Base-by-base conservation (phyloP, 768 basidiomycete genomes). In the Obba rivulosa region DNA sequence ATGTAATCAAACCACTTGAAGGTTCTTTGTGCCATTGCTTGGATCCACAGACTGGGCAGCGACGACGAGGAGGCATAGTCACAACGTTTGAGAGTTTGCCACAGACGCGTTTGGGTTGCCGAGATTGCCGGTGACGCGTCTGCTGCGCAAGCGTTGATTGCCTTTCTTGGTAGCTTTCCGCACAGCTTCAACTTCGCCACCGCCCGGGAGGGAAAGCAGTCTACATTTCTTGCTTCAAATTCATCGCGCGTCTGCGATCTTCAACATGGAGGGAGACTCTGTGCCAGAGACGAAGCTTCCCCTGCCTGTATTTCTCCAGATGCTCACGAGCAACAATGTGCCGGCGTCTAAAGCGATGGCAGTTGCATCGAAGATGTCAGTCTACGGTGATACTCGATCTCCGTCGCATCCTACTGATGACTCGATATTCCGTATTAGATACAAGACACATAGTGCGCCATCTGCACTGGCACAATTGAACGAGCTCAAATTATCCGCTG, bases 11-110 rank as follows among this genome's bases (percentile, higher is more conserved):
- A 1, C 93, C 93, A 31, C 83, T 86, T 0, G 82, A 76, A 10
- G 81, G 79, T 50, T 92, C 89, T 60, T 90, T 93, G 58, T 88
- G 81, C 92, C 92, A 96, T 62, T 85, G 79, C 43, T 78, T 80
- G 20, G 92, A 93, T 8, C 87, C 82, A 61, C 93, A 96, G 18
- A 84, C 76, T 0, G 79, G 73, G 61, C 92, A 95, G 38, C 79
- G 77, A 53, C 72, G 74, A 46, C 80, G 76, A 14, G 75, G 78
- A 3, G 80, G 76, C 85, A 87, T 84, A 24, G 11, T 35, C 28
- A 13, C 28, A 13, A 13, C 5, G 28, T 31, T 31, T 13, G 28
- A 31, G 28, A 31, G 28, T 5, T 31, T 13, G 28, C 28, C 28
- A 31, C 28, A 31, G 28, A 31, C 28, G 28, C 28, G 28, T 31